A percentile compares a stretch with the other conserved stretches of the same genome.
Evolutionary conservation across 345 rosid genomes (phyloP).

Genomic region (Citrus sp.): DNA sequence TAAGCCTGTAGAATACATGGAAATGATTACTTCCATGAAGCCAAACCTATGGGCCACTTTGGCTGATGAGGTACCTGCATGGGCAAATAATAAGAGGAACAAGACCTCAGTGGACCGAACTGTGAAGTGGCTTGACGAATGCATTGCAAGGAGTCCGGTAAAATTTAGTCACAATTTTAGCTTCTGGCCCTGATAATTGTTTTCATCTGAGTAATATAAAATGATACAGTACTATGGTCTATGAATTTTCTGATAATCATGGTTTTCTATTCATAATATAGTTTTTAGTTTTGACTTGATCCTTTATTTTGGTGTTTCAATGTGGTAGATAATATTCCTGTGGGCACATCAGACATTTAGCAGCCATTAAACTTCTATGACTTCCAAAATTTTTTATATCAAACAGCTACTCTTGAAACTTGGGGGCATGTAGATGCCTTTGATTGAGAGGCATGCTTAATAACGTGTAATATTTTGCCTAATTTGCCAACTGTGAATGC

Average conservation of each 20-base stretch:
- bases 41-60: constrained; percentile 62
- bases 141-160: constrained; percentile 54
- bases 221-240: background rate
- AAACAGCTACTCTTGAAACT: background rate
- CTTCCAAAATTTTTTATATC: background rate
- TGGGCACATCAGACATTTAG: background rate
- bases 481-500: background rate
- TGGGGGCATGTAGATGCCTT: background rate
- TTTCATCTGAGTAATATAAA: background rate
- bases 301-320: background rate
- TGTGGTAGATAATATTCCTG: background rate
- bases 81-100: constrained; percentile 64
- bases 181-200: background rate
- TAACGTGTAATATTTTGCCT: background rate
- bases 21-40: constrained; percentile 58
- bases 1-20: constrained; percentile 56
- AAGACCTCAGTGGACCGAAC: constrained; percentile 62
- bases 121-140: constrained; percentile 71
- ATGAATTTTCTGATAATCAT: background rate
- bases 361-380: background rate
- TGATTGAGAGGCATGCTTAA: background rate
- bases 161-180: background rate
- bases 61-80: constrained; percentile 80
- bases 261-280: background rate
- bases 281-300: background rate